Conservation (phyloP, 805 yeast genomes). For the Ascoidea tarda region DNA sequence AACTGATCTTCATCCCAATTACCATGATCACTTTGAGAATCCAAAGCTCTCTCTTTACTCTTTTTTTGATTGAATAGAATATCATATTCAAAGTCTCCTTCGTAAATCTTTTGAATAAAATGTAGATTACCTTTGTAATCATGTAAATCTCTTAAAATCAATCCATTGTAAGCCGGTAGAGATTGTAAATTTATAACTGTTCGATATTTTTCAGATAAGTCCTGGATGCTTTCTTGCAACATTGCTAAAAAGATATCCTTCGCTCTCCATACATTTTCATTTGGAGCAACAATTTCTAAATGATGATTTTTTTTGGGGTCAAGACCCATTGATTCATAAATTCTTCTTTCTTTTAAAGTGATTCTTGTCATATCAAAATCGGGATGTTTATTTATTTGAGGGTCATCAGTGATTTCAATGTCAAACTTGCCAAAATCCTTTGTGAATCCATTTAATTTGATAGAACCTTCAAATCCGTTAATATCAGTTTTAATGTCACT, state of each 20-base stretch:
- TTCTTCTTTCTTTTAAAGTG: slow-evolving; percentile 7
- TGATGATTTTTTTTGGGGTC: slow-evolving; percentile 56
- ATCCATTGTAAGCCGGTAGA: slow-evolving; percentile 25
- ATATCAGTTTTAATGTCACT: slow-evolving; percentile 22
- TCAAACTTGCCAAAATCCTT: slow-evolving; percentile 56
- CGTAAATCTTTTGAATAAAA: slow-evolving; percentile 59
- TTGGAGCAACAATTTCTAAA: slow-evolving; percentile 55
- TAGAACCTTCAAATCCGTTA: slow-evolving; percentile 19
- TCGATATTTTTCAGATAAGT: slow-evolving; percentile 20
- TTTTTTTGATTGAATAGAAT: slow-evolving; percentile 39
- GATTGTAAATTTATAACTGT: slow-evolving; percentile 17
- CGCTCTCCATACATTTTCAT: slow-evolving; percentile 63
- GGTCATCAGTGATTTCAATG: slow-evolving; percentile 44
- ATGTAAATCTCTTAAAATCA: slow-evolving; percentile 43
- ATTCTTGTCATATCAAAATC: slow-evolving; percentile 5
- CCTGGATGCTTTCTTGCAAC: slow-evolving; percentile 52
- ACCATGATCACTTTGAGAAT: slow-evolving; percentile 22
- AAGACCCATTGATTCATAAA: slow-evolving; percentile 24
- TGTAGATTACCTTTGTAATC: slow-evolving; percentile 66
- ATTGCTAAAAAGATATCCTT: slow-evolving; percentile 59
- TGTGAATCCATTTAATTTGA: slow-evolving; percentile 36
- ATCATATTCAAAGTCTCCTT: slow-evolving; percentile 66
- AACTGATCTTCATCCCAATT: slow-evolving; percentile 10
- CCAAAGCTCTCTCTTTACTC: slow-evolving; percentile 13
- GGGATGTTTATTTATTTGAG: slow-evolving; percentile 30